Evolutionary conservation across 140 eudicot genomes (phyloP), one percentile per base, ranked within the genome.

Genomic region (Stevia rebaudiana): DNA sequence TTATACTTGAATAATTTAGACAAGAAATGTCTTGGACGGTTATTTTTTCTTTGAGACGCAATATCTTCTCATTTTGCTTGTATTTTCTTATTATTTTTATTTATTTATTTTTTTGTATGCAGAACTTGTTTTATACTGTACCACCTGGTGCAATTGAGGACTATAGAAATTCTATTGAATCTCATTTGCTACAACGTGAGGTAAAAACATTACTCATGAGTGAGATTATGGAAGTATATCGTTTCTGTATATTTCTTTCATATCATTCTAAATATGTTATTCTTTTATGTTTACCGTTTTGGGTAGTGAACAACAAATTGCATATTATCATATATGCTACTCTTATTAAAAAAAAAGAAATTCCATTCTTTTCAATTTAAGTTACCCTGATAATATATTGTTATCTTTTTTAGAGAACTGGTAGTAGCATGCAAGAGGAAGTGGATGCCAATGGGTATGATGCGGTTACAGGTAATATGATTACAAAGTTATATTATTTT

Each of bases 61-160:
- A 42, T 40, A 33, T 55, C 21, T 55, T 11, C 11, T 21, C 47
- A 33, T 44, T 71, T 50, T 70, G 47, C 74, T 18, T 36, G 25
- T 17, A 13, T 21, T 21, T 39, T 11, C 13, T 48, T 60, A 40
- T 30, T 1, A 23, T 41, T n/a, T n/a, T n/a, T n/a, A n/a, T n/a
- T n/a, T n/a, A n/a, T n/a, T 30, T 1, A 23, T 41, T 37, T 35
- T 61, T 55, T 24, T 59, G 37, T 55, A 23, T 58, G 60, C 86
- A 88, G 71, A 83, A 71, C 64, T 83, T 88, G 69, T 88, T 88
- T 70, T 88, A 85, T 69, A 46, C 84, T 16, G 83, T 85, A 44
- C 83, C 82, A 24, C 66, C 79, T 76, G 90, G 94, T 68, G 84
- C 96, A 23, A 68, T 83, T 75, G 88, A 83, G 67, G 76, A 76